Evolutionary conservation across 441 rosid genomes (phyloP).

Genomic region (Adansonia gregorii): DNA sequence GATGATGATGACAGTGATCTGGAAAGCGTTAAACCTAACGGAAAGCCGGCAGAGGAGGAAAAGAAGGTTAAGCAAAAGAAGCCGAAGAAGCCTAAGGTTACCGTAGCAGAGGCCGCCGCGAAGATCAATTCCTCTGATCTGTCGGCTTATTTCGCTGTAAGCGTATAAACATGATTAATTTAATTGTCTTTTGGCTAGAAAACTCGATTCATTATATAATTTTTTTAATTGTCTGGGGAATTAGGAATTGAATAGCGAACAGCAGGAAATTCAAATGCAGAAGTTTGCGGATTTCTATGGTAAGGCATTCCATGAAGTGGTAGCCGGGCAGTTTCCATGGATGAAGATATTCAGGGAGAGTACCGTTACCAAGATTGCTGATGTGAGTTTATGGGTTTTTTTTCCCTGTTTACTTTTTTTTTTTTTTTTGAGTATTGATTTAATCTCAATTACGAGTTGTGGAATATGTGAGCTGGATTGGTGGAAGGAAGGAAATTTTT

Average conservation of each 20-base stretch:
- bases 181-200: not conserved
- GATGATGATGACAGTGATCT: slow-evolving; percentile 48
- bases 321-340: slow-evolving; percentile 84
- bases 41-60: slow-evolving; percentile 40
- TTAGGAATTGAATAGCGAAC: slow-evolving; percentile 67
- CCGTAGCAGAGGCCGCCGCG: slow-evolving; percentile 76
- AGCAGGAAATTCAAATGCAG: slow-evolving; percentile 85
- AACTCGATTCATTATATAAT: not conserved
- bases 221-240: slow-evolving; percentile 2
- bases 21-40: slow-evolving; percentile 38
- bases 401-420: not conserved
- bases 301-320: slow-evolving; percentile 65
- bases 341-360: slow-evolving; percentile 75
- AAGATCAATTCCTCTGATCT: slow-evolving; percentile 75
- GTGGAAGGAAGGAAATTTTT: not conserved
- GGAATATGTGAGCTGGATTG: not conserved
- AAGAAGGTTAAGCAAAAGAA: slow-evolving; percentile 77
- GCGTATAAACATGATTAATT: slow-evolving; percentile 44
- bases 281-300: slow-evolving; percentile 87
- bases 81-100: slow-evolving; percentile 80
- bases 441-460: not conserved
- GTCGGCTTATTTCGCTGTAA: slow-evolving; percentile 61
- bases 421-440: not conserved
- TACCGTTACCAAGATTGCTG: slow-evolving; percentile 65
- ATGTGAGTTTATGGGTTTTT: slow-evolving; percentile 52